A percentile compares a stretch with the other conserved stretches of the same genome.
These are phyloP conservation scores for Apiotrichum mycotoxinovorans DNA, from an alignment of 1,284 basidiomycete species.

Conservation along the genomic window DNA sequence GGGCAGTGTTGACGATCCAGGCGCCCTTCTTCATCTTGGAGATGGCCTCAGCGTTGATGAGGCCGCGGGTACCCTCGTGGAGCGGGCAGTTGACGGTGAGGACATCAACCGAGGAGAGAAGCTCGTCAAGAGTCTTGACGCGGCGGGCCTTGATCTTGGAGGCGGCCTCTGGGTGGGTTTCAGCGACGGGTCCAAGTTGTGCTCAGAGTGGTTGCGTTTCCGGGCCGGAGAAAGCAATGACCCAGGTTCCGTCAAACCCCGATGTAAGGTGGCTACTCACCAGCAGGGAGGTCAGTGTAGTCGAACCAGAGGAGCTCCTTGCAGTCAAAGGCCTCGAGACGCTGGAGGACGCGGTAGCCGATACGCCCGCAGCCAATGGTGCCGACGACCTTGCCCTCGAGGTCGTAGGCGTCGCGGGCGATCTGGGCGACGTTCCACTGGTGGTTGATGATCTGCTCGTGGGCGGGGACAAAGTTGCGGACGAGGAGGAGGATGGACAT, in stretches of 20 bases:
- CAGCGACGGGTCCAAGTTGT: neutral
- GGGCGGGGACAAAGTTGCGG: slow-evolving; percentile 66
- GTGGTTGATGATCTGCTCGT: slow-evolving; percentile 74
- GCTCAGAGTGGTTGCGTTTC: slow-evolving; percentile 1
- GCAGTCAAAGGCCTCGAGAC: slow-evolving; percentile 79
- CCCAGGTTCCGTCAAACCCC: too few relatives aligned
- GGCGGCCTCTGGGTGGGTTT: slow-evolving; percentile 57
- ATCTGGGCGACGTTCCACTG: slow-evolving; percentile 81
- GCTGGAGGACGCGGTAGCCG: slow-evolving; percentile 85
- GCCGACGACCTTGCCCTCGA: slow-evolving; percentile 87
- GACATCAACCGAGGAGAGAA: slow-evolving; percentile 61
- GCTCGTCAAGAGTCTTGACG: slow-evolving; percentile 78
- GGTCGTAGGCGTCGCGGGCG: slow-evolving; percentile 76
- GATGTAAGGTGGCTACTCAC: slow-evolving; percentile 44
- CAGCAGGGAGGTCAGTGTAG: slow-evolving; percentile 72
- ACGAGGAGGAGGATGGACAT: slow-evolving; percentile 77
- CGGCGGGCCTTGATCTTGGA: slow-evolving; percentile 69
- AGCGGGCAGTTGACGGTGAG: slow-evolving; percentile 71
- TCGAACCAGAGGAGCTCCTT: slow-evolving; percentile 94
- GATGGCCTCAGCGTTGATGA: slow-evolving; percentile 78
- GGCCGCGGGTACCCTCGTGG: slow-evolving; percentile 77
- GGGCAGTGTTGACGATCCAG: slow-evolving; percentile 92
- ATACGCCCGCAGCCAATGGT: slow-evolving; percentile 83
- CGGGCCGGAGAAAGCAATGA: too few relatives aligned
- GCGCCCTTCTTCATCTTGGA: slow-evolving; percentile 83